Evolutionary conservation across 805 yeast species (phyloP).

Genomic region (Cyberlindnera meyerae): DNA sequence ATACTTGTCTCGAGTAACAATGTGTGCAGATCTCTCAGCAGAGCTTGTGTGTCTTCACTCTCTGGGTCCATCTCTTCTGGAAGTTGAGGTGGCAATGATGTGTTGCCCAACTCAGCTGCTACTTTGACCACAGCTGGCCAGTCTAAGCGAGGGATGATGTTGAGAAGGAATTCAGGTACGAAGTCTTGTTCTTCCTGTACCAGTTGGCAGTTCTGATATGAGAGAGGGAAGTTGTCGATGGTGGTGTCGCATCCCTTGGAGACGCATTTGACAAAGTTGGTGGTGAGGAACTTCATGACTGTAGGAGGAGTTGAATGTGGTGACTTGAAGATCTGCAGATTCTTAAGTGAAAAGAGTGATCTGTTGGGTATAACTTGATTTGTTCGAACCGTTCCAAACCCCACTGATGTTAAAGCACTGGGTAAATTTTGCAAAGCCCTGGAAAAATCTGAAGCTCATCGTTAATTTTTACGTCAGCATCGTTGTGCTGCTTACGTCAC

Average conservation of each 20-base stretch:
- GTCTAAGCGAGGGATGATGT: constrained; percentile 75
- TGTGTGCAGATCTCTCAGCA: constrained; percentile 72
- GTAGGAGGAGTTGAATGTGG: not conserved
- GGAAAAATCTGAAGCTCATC: not conserved
- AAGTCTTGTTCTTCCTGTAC: constrained; percentile 71
- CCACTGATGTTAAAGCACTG: too few species aligned
- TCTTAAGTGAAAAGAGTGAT: too few species aligned
- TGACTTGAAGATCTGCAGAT: too few species aligned
- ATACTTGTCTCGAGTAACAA: constrained; percentile 83
- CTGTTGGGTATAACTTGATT: too few species aligned
- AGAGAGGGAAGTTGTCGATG: constrained; percentile 74
- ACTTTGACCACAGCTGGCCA: constrained; percentile 83
- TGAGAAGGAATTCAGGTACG: constrained; percentile 72
- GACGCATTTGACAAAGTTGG: constrained; percentile 94
- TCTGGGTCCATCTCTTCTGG: constrained; percentile 40
- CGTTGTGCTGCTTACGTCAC: too few species aligned
- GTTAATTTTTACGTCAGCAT: not conserved
- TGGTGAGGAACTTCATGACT: constrained; percentile 86
- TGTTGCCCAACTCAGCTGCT: constrained; percentile 63
- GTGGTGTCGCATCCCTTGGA: constrained; percentile 74
- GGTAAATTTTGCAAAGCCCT: not conserved
- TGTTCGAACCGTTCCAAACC: too few species aligned
- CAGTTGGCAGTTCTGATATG: constrained; percentile 62
- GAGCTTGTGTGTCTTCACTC: constrained; percentile 37
- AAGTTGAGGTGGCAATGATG: constrained; percentile 50